Percentiles rank a stretch among this genome's conserved stretches.
Conservation (phyloP, 148 eudicot species). For the Agrostemma githago region DNA sequence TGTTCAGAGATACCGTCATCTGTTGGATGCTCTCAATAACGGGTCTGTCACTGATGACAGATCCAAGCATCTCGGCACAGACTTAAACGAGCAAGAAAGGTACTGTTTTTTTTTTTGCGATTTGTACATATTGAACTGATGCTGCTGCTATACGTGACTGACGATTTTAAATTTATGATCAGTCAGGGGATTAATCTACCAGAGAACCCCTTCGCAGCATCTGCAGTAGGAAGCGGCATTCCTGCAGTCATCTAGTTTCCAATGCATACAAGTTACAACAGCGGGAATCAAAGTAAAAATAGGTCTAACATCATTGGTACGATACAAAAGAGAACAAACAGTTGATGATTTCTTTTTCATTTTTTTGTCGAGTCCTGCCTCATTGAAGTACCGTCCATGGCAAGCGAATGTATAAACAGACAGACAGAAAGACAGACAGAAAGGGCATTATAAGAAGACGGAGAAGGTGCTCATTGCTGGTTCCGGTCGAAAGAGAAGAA, state of each 20-base stretch:
- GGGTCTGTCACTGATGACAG: slow-evolving; percentile 23
- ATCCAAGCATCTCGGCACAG: slow-evolving; percentile 20
- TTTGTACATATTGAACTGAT: background rate
- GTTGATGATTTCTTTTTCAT: slow-evolving; percentile 15
- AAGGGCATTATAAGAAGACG: background rate
- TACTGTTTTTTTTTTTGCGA: too few relatives aligned
- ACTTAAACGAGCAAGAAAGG: slow-evolving; percentile 51
- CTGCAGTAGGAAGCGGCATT: slow-evolving; percentile 38
- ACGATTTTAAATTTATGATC: slow-evolving; percentile 20
- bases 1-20: slow-evolving; percentile 25
- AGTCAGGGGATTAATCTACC: slow-evolving; percentile 54
- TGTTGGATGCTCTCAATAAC: slow-evolving; percentile 32
- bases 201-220: slow-evolving; percentile 55
- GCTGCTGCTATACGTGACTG: background rate
- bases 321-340: background rate
- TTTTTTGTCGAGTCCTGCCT: background rate
- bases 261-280: background rate
- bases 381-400: background rate
- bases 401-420: slow-evolving; percentile 21
- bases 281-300: background rate
- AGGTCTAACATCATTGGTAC: slow-evolving; percentile 25
- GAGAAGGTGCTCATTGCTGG: slow-evolving; percentile 23
- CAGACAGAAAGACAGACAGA: slow-evolving; percentile 1
- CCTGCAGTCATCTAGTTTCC: slow-evolving; percentile 39
- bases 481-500: slow-evolving; percentile 23